A percentile compares a stretch with the other conserved stretches of the same genome.
Evolutionary conservation across 345 rosid species (phyloP).

Genomic region (Salix exigua): DNA sequence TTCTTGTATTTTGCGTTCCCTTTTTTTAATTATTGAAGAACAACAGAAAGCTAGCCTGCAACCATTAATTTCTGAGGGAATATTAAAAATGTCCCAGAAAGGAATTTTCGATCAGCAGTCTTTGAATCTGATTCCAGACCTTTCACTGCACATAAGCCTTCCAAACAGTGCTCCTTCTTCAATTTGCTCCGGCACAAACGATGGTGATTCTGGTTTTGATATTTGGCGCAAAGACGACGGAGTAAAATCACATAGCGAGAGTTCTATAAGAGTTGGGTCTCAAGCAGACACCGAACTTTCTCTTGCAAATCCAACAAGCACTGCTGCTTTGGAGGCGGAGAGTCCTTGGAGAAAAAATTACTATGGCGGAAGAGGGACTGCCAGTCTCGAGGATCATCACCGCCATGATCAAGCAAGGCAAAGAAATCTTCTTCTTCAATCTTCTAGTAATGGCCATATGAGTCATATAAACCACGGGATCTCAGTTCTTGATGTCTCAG

Average conservation of each 20-base stretch:
- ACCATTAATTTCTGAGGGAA: background rate
- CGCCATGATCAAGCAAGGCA: slow-evolving; percentile 2
- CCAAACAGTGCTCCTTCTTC: slow-evolving; percentile 39
- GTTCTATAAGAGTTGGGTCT: slow-evolving; percentile 18
- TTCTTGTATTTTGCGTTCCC: background rate
- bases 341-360: slow-evolving; percentile 17
- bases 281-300: slow-evolving; percentile 40
- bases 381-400: background rate
- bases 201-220: slow-evolving; percentile 25
- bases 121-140: slow-evolving; percentile 47
- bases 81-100: slow-evolving; percentile 23
- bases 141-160: slow-evolving; percentile 57
- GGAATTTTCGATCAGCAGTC: slow-evolving; percentile 19
- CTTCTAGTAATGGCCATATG: background rate
- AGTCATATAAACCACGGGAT: slow-evolving; percentile 27
- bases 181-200: slow-evolving; percentile 17
- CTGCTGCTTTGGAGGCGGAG: slow-evolving; percentile 19
- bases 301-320: slow-evolving; percentile 22
- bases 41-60: background rate
- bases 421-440: slow-evolving; percentile 7
- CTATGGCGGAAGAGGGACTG: background rate
- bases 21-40: background rate
- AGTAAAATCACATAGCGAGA: slow-evolving; percentile 26
- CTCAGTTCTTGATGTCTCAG: slow-evolving; percentile 28
- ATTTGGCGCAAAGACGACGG: slow-evolving; percentile 27